Base-by-base conservation (phyloP, 164 flowering plant species). In the Magnolia sinica region DNA sequence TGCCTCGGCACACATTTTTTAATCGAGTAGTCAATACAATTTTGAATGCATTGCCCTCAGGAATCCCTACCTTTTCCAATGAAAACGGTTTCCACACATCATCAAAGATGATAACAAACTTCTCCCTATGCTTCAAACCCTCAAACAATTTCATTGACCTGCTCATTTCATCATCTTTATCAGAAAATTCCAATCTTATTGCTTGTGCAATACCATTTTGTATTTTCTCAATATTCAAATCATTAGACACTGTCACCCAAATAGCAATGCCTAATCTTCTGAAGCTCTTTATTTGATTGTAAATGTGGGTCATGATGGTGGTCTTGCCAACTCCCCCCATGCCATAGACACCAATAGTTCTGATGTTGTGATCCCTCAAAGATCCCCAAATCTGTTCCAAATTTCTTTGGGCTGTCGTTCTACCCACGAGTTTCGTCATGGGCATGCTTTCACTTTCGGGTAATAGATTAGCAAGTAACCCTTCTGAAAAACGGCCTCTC, bases 321-420 rank as follows among this genome's bases (percentile, higher is more conserved):
- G 80, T 74, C 31, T 78, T 78, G n/a, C 76, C 80, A 1, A 78
- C 80, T 68, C 80, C 80, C 49, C 76, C 80, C 76, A 77, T 64
- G 10, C 80, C 80, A 58, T 73, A 73, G 37, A 78, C 50, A 7
- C 77, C 80, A 69, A 78, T 74, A 7, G 10, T 63, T 20, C 69
- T 50, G 16, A 74, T 19, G 0, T 52, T 37, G 19, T 5, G 68
- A 51, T 73, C 65, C 72, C 19, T 52, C 8, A 72, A 51, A n/a
- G 49, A 50, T 20, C 50, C 64, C 72, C 24, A 29, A 24, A 75
- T 50, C 67, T 2, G 51, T 50, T 24, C 50, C 19, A 65, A 11
- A 23, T 45, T 24, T 75, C 27, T 75, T 50, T 75, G 18, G 8
- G 71, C 50, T 14, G 59, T 66, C 23, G 24, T 16, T 3, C 50